Base-by-base conservation (phyloP, 2,329 filamentous ascomycete genomes). In the Venturia nashicola region DNA sequence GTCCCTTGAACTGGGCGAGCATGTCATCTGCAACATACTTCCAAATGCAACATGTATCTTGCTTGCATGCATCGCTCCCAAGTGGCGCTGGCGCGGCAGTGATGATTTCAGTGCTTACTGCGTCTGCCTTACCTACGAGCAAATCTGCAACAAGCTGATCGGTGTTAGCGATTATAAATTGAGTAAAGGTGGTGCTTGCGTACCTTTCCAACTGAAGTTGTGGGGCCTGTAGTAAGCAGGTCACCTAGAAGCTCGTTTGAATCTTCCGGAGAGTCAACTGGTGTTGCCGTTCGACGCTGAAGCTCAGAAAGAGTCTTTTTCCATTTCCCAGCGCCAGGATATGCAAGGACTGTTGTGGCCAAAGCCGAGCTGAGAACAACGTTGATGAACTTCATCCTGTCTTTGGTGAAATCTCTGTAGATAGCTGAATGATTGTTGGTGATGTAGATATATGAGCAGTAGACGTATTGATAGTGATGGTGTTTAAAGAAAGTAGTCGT, bases 171-270 rank as follows among this genome's bases (percentile, higher is more conserved):
- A 23, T 11, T 7, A 14, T 12, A 40, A 27, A 16, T 36, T n/a
- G 61, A 36, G 9, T 16, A 16, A 62, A 34, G 14, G 14, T 43
- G 11, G 5, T 12, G 14, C 1, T 5, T 14, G 23, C 39, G 16
- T 12, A 63, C 42, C 42, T 63, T 63, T 23, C 62, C 62, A 1
- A 74, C 60, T 1, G 63, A 57, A 12, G 65, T 61, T 5, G 70
- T 66, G 12, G 64, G 43, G 4, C 70, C 71, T 11, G 73, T 67
- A 0, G 71, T 73, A 51, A 70, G 70, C 7, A 75, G 68, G 54
- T 75, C 73, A 18, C 72, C 73, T 46, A 74, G 70, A 46, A 74
- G 70, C 61, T 73, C 69, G 65, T 71, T 72, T 1, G 72, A 65
- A 6, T 71, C 65, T 36, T 68, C 69, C 5, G 40, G 36, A 9